Percentiles rank a stretch among this genome's conserved stretches.
Conservation (phyloP, 2,329 filamentous ascomycete species). For the Zopfia rhizophila region DNA sequence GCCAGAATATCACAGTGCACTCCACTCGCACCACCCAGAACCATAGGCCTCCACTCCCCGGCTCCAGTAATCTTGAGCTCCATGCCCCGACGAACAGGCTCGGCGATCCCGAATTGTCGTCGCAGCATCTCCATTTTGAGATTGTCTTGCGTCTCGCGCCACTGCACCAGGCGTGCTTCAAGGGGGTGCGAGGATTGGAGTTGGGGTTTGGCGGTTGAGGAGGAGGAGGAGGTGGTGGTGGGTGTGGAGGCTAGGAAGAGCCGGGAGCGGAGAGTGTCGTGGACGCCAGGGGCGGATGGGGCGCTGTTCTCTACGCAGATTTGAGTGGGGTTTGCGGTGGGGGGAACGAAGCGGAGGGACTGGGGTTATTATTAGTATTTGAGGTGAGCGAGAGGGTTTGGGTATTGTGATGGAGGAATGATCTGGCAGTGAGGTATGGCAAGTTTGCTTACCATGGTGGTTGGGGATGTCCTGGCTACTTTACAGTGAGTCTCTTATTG, state of each 20-base stretch:
- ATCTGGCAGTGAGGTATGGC: too few relatives aligned
- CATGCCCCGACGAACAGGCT: slow-evolving; percentile 93
- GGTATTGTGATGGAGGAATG: neutral
- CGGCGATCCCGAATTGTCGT: slow-evolving; percentile 88
- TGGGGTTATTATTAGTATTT: slow-evolving; percentile 50
- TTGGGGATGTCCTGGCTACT: neutral
- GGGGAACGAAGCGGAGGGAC: slow-evolving; percentile 90
- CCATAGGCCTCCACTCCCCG: slow-evolving; percentile 81
- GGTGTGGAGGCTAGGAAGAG: slow-evolving; percentile 65
- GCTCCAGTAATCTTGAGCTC: slow-evolving; percentile 88
- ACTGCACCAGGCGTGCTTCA: slow-evolving; percentile 86
- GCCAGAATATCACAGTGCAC: slow-evolving; percentile 91
- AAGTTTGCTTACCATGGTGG: slow-evolving; percentile 6
- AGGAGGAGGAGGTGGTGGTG: slow-evolving; percentile 56
- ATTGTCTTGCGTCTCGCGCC: slow-evolving; percentile 88
- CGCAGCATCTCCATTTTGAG: slow-evolving; percentile 90
- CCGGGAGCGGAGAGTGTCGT: slow-evolving; percentile 91
- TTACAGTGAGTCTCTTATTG: neutral
- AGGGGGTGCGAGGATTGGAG: slow-evolving; percentile 85
- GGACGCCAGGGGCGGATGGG: slow-evolving; percentile 90
- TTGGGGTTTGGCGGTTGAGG: slow-evolving; percentile 35
- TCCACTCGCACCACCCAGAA: slow-evolving; percentile 71
- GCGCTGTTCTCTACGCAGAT: slow-evolving; percentile 70
- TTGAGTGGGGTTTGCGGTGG: slow-evolving; percentile 67
- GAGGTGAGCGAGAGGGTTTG: neutral